Percentiles rank a stretch among this genome's conserved stretches.
Conservation (phyloP, 1,284 basidiomycete genomes). For the Xerocomus cyaneibrunnescens region DNA sequence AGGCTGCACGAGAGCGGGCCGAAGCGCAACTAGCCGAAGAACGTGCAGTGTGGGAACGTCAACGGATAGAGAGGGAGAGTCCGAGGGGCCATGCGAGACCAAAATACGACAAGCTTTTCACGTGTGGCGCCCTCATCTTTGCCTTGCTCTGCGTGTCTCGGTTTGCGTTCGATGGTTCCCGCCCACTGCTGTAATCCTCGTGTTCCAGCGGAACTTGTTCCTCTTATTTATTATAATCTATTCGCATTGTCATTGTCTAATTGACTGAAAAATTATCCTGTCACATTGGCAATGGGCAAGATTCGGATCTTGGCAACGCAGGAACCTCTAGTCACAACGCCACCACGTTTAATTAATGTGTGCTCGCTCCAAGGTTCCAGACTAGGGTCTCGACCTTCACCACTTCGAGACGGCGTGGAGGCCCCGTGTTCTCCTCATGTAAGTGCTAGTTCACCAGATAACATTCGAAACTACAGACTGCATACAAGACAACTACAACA, state of each 20-base stretch:
- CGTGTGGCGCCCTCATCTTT: conserved; percentile 19
- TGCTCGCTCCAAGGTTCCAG: not conserved
- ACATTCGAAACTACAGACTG: too few species aligned
- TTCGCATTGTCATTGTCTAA: not conserved
- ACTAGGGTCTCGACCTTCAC: not conserved
- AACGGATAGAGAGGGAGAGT: conserved; percentile 9
- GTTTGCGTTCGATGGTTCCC: conserved; percentile 9
- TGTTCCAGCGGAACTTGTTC: not conserved
- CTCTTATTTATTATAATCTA: conserved; percentile 9
- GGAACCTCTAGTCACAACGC: too few species aligned
- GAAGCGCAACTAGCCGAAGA: conserved; percentile 19
- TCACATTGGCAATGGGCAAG: not conserved
- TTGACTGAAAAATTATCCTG: too few species aligned
- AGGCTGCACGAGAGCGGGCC: conserved; percentile 8
- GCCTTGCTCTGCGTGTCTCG: conserved; percentile 18
- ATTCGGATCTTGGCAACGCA: not conserved
- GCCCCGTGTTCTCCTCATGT: not conserved
- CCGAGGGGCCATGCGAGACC: not conserved
- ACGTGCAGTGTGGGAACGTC: conserved; percentile 16
- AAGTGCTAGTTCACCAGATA: not conserved
- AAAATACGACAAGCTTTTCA: conserved; percentile 9
- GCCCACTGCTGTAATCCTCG: not conserved
- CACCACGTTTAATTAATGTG: not conserved
- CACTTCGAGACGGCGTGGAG: not conserved
- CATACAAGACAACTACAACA: too few species aligned